Conservation (phyloP, 2,329 filamentous ascomycete species). For the Ciborinia camelliae region DNA sequence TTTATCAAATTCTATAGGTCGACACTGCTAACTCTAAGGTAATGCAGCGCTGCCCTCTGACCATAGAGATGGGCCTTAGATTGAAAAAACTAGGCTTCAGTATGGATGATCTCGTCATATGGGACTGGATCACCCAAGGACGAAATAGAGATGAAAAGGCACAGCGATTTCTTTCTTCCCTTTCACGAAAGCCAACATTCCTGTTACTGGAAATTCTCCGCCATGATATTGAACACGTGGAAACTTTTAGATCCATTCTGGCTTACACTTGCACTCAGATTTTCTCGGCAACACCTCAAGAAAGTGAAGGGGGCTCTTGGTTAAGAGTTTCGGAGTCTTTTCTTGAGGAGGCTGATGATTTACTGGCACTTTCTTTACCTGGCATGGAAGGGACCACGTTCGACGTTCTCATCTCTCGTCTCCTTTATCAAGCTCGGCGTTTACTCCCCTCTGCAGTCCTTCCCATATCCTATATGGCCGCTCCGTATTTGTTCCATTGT, state of each 20-base stretch:
- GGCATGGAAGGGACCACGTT: constrained; percentile 17
- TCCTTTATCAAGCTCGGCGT: constrained; percentile 33
- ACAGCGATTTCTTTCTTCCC: constrained; percentile 27
- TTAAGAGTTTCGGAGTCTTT: neutral
- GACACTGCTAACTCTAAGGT: constrained; percentile 6
- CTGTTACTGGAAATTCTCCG: constrained; percentile 33
- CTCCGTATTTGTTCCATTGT: constrained; percentile 24
- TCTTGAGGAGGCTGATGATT: neutral
- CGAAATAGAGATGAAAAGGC: constrained; percentile 26
- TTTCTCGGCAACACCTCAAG: constrained; percentile 4
- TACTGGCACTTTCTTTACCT: neutral
- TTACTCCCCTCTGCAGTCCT: constrained; percentile 33
- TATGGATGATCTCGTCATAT: constrained; percentile 30
- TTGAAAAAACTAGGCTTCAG: constrained; percentile 21
- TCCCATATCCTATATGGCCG: constrained; percentile 30
- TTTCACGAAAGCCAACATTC: constrained; percentile 27
- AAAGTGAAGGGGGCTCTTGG: neutral
- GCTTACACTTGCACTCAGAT: constrained; percentile 22
- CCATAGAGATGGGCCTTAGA: neutral
- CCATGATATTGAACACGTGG: constrained; percentile 25
- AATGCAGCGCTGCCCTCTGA: neutral
- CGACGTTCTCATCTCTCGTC: constrained; percentile 17
- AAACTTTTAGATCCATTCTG: constrained; percentile 23
- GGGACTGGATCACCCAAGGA: constrained; percentile 33
- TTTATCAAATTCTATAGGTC: neutral